Evolutionary conservation across 1,139 yeast species (phyloP).

Genomic region (Hansenula sp.): DNA sequence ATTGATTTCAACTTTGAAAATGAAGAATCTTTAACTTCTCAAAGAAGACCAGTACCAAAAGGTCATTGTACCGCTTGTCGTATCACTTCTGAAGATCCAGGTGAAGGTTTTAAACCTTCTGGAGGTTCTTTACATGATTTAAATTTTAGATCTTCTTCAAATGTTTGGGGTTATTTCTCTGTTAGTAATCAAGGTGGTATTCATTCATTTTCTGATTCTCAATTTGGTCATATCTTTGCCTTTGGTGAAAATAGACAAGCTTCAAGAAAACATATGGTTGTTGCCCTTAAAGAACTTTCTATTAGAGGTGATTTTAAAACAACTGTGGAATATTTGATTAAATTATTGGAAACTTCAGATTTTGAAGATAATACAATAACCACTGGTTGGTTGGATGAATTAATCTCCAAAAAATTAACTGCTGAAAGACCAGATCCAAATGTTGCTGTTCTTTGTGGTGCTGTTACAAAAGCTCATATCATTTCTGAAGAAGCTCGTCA

Average conservation of each 20-base stretch:
- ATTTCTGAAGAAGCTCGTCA: constrained; percentile 67
- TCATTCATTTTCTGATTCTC: constrained; percentile 96
- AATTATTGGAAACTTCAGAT: constrained; percentile 91
- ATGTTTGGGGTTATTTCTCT: constrained; percentile 99
- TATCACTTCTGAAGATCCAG: constrained; percentile 98
- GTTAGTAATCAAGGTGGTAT: constrained; percentile 96
- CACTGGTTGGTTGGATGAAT: constrained; percentile 98
- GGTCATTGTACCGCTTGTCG: constrained; percentile 99
- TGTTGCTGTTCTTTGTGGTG: constrained; percentile 94
- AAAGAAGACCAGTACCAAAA: constrained; percentile 90
- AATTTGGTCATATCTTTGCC: constrained; percentile 97
- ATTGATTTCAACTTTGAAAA: constrained; percentile 87
- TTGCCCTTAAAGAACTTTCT: constrained; percentile 91
- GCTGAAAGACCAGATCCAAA: constrained; percentile 94
- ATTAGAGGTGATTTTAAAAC: constrained; percentile 98
- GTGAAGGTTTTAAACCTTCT: constrained; percentile 98
- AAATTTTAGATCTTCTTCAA: constrained; percentile 93
- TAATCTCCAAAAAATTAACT: constrained; percentile 86
- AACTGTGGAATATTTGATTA: constrained; percentile 93
- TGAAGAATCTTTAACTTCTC: constrained; percentile 66
- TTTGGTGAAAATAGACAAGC: constrained; percentile 98
- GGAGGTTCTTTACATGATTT: constrained; percentile 95
- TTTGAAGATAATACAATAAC: constrained; percentile 95
- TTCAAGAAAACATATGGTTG: constrained; percentile 97
- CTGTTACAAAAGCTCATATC: constrained; percentile 88